phyloP scores from a whole-genome alignment of 2,329 filamentous ascomycete species.

The Microcyclospora pomicola region DNA sequence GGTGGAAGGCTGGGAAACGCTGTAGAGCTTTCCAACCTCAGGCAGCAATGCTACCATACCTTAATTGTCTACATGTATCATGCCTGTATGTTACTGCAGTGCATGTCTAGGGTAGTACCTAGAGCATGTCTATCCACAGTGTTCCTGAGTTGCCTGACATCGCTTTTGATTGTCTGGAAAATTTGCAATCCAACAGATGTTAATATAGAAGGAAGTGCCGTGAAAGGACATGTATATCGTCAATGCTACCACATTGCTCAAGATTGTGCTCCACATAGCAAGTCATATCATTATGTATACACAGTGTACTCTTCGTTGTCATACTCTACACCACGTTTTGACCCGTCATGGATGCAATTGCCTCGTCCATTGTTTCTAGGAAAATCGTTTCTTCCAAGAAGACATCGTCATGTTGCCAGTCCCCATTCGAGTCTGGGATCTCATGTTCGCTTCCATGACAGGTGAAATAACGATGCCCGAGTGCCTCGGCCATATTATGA shows the following conservation, averaged over 20 bases:
- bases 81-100: no score
- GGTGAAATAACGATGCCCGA: slow-evolving; percentile 3
- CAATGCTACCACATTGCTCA: background rate
- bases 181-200: no score
- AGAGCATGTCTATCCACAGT: no score
- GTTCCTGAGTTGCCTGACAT: no score
- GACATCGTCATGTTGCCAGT: slow-evolving; percentile 2
- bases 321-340: background rate
- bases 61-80: no score
- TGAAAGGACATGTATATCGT: no score
- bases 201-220: no score
- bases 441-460: background rate
- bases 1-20: no score
- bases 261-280: background rate
- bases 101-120: no score
- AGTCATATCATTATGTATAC: background rate
- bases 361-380: background rate
- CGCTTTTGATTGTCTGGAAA: no score
- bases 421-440: background rate
- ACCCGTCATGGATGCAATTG: slow-evolving; percentile 1
- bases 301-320: background rate
- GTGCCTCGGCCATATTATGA: slow-evolving; percentile 3
- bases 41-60: no score
- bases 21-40: no score
- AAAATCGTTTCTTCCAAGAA: background rate